phyloP scores from a whole-genome alignment of 441 rosid species.

The Populus trichocarpa region DNA sequence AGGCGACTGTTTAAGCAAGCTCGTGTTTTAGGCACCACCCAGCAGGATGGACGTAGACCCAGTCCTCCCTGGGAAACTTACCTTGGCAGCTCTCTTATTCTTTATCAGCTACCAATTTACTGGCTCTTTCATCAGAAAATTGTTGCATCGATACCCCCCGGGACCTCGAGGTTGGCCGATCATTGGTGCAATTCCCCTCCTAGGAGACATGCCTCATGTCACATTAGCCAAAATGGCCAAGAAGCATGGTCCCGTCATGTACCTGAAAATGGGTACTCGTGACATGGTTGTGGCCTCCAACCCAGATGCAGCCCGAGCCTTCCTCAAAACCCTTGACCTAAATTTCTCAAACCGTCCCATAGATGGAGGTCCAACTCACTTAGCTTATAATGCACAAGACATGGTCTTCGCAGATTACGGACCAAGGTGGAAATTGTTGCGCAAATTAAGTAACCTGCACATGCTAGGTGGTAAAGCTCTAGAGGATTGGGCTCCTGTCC shows the following conservation, averaged over 20 bases:
- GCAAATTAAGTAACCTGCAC: slow-evolving; percentile 54
- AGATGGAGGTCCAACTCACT: slow-evolving; percentile 47
- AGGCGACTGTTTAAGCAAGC: no score
- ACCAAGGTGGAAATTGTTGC: slow-evolving; percentile 43
- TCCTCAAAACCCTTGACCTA: slow-evolving; percentile 48
- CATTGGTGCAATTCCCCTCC: slow-evolving; percentile 46
- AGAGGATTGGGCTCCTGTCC: slow-evolving; percentile 41
- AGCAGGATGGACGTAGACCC: no score
- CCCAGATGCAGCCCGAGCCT: slow-evolving; percentile 47
- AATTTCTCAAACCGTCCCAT: slow-evolving; percentile 55
- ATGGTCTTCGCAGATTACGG: slow-evolving; percentile 64
- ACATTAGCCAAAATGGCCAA: slow-evolving; percentile 45
- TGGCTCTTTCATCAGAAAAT: slow-evolving; percentile 4
- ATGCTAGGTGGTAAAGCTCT: slow-evolving; percentile 63
- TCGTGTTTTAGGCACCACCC: no score
- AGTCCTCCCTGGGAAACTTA: neutral
- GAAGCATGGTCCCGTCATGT: slow-evolving; percentile 48
- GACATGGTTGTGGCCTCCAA: slow-evolving; percentile 57
- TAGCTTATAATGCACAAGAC: slow-evolving; percentile 44
- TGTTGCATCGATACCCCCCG: neutral
- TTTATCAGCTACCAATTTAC: slow-evolving; percentile 22
- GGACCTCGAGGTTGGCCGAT: slow-evolving; percentile 66
- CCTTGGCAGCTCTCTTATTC: slow-evolving; percentile 24
- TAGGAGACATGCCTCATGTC: slow-evolving; percentile 56
- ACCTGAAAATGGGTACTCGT: slow-evolving; percentile 47